Base-by-base conservation (phyloP, 768 basidiomycete species). In the Phanerochaete sordida region DNA sequence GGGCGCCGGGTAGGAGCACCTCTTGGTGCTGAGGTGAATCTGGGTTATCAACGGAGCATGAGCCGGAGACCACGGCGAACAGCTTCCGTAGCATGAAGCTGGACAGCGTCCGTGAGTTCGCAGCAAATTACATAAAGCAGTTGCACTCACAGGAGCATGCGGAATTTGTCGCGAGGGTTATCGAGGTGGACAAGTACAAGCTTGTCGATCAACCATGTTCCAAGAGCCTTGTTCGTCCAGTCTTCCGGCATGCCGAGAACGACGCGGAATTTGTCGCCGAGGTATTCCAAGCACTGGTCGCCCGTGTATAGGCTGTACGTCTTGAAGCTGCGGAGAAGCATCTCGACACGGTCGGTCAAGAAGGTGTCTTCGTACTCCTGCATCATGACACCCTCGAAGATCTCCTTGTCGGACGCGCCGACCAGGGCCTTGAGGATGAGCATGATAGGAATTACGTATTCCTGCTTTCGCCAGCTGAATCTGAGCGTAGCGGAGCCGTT, bases 21-120 rank as follows among this genome's bases (percentile, higher is more conserved):
- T 99, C 97, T 72, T 99, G 97, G 69, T 98, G 93, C 71, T 98
- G 96, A 60, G 97, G 95, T 1, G 95, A 98, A 81, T 99, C 97
- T 4, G 97, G 95, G 71, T 98, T 98, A 76, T 99, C 97, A 53
- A 90, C 82, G 66, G 90, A 91, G 65, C 93, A 97, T 45, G 88
- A 84, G 45, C 89, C 88, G 4, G 95, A 95, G 7, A 98, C 95
- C 19, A 94, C 77, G 1, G 93, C 83, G 67, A 93, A 98, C 13
- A 99, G 79, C 74, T 98, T 99, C 62, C 95, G 89, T 30, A 98
- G 80, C 97, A 98, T 98, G 78, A 95, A 98, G 37, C 95, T 98
- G 67, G 23, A 31, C 27, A 15, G 65, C 3, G 70, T 56, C 26
- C 37, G 45, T 31, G 47, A 57, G 27, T 47, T 15, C 28, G 54